phyloP scores from a whole-genome alignment of 2,329 filamentous ascomycete species.

The Thelonectria olida region DNA sequence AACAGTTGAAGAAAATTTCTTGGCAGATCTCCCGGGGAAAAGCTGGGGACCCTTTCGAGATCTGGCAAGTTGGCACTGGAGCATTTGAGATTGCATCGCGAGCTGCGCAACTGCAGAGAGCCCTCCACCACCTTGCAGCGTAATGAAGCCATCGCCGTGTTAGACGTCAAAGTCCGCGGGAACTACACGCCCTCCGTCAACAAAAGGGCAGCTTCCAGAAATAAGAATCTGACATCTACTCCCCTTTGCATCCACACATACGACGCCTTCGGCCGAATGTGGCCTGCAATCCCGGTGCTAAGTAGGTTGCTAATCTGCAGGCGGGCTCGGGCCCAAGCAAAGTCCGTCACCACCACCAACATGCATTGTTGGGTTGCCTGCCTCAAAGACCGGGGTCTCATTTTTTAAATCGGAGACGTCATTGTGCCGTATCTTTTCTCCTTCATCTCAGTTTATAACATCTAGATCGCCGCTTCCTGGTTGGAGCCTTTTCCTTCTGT shows the following conservation, averaged over 20 bases:
- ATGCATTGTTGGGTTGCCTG: not conserved
- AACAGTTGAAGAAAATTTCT: not conserved
- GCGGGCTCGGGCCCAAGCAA: constrained; percentile 5
- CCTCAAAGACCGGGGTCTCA: not conserved
- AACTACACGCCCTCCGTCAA: not conserved
- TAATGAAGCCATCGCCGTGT: too few species aligned
- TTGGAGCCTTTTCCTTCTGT: not conserved
- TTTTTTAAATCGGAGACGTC: constrained; percentile 10
- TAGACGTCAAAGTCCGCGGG: not conserved
- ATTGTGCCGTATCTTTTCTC: not conserved
- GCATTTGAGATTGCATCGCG: not conserved
- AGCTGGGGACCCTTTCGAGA: not conserved
- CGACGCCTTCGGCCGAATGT: not conserved
- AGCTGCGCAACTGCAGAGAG: too few species aligned
- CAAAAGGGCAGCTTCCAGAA: too few species aligned
- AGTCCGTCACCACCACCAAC: constrained; percentile 1
- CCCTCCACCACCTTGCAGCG: too few species aligned
- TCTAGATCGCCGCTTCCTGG: not conserved
- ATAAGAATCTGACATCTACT: not conserved
- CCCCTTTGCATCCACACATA: not conserved
- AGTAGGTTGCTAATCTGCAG: too few species aligned
- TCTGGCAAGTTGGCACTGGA: not conserved
- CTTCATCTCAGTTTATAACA: not conserved
- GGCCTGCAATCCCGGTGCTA: not conserved
- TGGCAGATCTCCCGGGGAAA: not conserved